Percentiles rank a stretch among this genome's conserved stretches.
These are phyloP conservation scores for Trametopsis cervina DNA, from an alignment of 768 basidiomycete genomes.

Conservation along the genomic window DNA sequence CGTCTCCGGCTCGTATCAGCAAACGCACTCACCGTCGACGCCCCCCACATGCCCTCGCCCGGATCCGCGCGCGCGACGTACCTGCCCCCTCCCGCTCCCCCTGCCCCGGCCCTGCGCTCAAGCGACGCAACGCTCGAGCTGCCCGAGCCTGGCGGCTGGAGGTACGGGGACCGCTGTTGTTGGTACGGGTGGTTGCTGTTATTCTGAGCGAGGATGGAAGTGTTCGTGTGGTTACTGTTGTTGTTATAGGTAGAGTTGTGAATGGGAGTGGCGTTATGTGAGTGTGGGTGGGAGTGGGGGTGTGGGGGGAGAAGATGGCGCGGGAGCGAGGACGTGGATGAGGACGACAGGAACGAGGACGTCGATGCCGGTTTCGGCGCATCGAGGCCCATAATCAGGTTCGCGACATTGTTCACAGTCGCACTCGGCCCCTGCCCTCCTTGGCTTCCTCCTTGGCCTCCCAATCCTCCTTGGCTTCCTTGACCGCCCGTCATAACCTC, in stretches of 20 bases:
- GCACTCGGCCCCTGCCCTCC: slow-evolving; percentile 46
- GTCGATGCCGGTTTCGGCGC: slow-evolving; percentile 26
- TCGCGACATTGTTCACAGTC: slow-evolving; percentile 74
- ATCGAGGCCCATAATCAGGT: slow-evolving; percentile 64
- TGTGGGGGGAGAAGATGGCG: too few relatives aligned
- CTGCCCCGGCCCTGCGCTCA: background rate
- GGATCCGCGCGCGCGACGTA: background rate
- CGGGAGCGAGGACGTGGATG: background rate
- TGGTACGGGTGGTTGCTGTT: background rate
- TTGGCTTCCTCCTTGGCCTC: too few relatives aligned
- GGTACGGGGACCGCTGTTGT: background rate
- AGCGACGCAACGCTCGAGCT: slow-evolving; percentile 10
- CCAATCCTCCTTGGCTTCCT: too few relatives aligned
- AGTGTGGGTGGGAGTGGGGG: too few relatives aligned
- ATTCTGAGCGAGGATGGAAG: background rate
- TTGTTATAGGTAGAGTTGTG: background rate
- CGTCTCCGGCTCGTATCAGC: slow-evolving; percentile 6
- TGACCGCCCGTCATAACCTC: slow-evolving; percentile 10
- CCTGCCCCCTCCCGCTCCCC: background rate
- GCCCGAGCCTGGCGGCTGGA: too few relatives aligned
- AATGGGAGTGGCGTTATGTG: too few relatives aligned
- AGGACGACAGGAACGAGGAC: background rate
- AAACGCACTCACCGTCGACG: slow-evolving; percentile 13
- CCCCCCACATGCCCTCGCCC: slow-evolving; percentile 10
- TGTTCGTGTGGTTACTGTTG: too few relatives aligned